Evolutionary conservation across 768 basidiomycete species (phyloP).

Genomic region (Leccinum variicolor): DNA sequence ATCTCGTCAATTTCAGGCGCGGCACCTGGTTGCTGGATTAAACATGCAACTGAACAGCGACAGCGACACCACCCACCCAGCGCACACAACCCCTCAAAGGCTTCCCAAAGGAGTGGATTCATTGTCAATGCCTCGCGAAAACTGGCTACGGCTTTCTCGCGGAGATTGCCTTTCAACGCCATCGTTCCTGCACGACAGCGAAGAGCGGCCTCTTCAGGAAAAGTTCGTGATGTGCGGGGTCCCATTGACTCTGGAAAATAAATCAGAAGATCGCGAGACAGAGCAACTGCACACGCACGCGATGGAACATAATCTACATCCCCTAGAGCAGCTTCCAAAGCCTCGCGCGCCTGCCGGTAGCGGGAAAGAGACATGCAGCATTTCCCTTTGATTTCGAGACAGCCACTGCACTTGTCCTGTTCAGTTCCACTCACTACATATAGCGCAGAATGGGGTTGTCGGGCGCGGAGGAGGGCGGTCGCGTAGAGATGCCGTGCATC

Average conservation of each 20-base stretch:
- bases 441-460: constrained; percentile 73
- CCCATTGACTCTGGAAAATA: constrained; percentile 50
- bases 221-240: constrained; percentile 49
- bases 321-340: constrained; percentile 59
- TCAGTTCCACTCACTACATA: constrained; percentile 61
- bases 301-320: constrained; percentile 51
- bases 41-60: constrained; percentile 9
- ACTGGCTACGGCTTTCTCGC: constrained; percentile 65
- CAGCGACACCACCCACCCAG: constrained; percentile 52
- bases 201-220: constrained; percentile 70
- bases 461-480: constrained; percentile 64
- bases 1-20: constrained; percentile 70
- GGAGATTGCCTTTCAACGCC: constrained; percentile 76
- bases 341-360: constrained; percentile 73
- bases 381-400: constrained; percentile 74
- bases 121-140: constrained; percentile 68
- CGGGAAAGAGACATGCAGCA: constrained; percentile 72
- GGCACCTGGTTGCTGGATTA: constrained; percentile 44
- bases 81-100: constrained; percentile 82
- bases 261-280: constrained; percentile 10
- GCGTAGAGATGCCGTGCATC: constrained; percentile 86
- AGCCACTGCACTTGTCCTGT: constrained; percentile 65
- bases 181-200: constrained; percentile 75
- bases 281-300: constrained; percentile 41
- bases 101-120: constrained; percentile 89